Percentiles rank a stretch among this genome's conserved stretches.
Conservation (phyloP, 1,284 basidiomycete genomes). For the Retiboletus flavoniger region DNA sequence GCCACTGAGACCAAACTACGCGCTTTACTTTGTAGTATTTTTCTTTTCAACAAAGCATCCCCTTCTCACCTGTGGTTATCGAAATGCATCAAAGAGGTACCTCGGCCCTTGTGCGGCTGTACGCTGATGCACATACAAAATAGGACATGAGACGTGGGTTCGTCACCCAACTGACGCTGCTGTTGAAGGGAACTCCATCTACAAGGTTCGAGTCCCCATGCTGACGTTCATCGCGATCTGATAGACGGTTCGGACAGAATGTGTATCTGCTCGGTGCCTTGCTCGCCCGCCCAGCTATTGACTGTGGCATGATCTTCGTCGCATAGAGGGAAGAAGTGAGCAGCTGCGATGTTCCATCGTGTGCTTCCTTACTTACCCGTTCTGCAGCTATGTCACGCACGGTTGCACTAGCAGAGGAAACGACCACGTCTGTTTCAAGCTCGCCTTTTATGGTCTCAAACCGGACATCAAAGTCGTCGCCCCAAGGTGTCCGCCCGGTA, state of each 20-base stretch:
- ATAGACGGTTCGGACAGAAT: constrained; percentile 50
- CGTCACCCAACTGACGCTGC: constrained; percentile 93
- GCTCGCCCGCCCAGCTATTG: constrained; percentile 96
- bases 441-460: constrained; percentile 98
- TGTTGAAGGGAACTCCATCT: constrained; percentile 98
- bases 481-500: constrained; percentile 94
- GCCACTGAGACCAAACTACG: no score
- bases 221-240: constrained; percentile 3
- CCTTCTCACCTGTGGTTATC: no score
- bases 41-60: no score
- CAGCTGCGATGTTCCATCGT: constrained; percentile 9
- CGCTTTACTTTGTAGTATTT: no score
- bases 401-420: constrained; percentile 99
- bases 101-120: neutral
- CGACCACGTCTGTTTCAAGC: constrained; percentile 99
- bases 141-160: constrained; percentile 97
- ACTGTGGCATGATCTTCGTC: constrained; percentile 96
- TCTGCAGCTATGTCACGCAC: constrained; percentile 87
- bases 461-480: constrained; percentile 99
- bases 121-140: neutral
- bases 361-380: constrained; percentile 3
- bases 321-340: constrained; percentile 90
- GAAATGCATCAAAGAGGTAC: constrained; percentile 91
- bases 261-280: constrained; percentile 98
- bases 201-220: constrained; percentile 64